Evolutionary conservation across 1,284 basidiomycete genomes (phyloP), one percentile per base, ranked within the genome.

Genomic region (Boletus semigastroideus): DNA sequence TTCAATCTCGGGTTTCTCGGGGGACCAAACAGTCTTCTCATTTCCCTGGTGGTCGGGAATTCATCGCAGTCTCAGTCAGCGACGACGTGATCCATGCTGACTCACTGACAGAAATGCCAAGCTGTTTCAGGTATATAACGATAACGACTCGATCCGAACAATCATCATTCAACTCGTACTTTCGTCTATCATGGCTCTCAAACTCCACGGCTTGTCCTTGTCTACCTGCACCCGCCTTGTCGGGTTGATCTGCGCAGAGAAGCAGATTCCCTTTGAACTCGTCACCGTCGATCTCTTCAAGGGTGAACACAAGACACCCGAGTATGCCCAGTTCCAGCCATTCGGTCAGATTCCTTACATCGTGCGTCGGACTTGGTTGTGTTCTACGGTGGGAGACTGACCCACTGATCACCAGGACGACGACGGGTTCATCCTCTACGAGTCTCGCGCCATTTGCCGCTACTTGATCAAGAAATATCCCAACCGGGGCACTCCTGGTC

Each of bases 291-390:
- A 84, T 60, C 40, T 79, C 12, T 0, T 42, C 36, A 74, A 73
- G 39, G 66, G 67, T n/a, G 76, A 78, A 57, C 78, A 84, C 51
- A 84, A 83, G 63, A 14, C 62, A 0, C 58, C 75, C 1, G 73
- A 64, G n/a, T 78, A 67, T 70, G 16, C 75, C 20, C 64, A 62
- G 27, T 64, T 72, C 22, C 84, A 87, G 56, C 85, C 86, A 0
- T 88, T 87, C 58, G 84, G 83, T 17, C 81, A 83, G 64, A 66
- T 87, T 54, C 86, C 85, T 2, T 84, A 78, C 66, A 74, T 88
- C 50, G 79, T 80, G 54, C 36, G 74, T 66, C 9, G 16, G 38
- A 0, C 6, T 9, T 6, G 20, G 1, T 4, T 27, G 22, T 5
- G n/a, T n/a, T 11, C 1, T 6, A 10, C 19, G 1, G 11, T n/a